These are phyloP conservation scores for Anastatica hierochuntica DNA, from an alignment of 345 rosid genomes.

Conservation along the genomic window DNA sequence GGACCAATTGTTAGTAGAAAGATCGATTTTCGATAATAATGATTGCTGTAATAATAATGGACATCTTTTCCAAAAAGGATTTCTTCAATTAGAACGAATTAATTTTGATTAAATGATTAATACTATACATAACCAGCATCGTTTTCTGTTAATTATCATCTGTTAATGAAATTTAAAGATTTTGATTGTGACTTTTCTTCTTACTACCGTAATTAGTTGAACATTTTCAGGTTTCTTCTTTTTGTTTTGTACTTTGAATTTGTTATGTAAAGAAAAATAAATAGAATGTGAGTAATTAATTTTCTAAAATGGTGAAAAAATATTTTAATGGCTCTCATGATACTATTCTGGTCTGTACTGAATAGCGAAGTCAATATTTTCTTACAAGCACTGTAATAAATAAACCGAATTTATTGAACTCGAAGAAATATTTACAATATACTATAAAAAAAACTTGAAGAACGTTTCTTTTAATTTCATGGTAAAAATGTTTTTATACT, in stretches of 20 bases:
- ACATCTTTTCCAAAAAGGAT: conserved; percentile 12
- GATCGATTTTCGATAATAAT: conserved; percentile 14
- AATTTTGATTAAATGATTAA: too few relatives aligned
- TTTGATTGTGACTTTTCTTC: too few relatives aligned
- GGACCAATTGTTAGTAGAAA: conserved; percentile 21
- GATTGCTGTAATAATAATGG: conserved; percentile 17
- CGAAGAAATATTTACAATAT: not conserved
- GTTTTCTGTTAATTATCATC: too few relatives aligned
- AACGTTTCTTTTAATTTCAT: too few relatives aligned
- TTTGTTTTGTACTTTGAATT: not conserved
- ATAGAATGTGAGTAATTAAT: not conserved
- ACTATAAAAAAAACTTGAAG: too few relatives aligned
- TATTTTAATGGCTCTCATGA: not conserved
- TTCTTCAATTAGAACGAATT: conserved; percentile 2
- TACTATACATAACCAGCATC: too few relatives aligned
- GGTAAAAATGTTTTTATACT: too few relatives aligned
- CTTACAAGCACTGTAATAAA: conserved; percentile 4
- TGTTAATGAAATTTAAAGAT: too few relatives aligned
- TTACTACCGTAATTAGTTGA: not conserved
- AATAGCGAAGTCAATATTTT: conserved; percentile 6
- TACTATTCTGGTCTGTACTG: not conserved
- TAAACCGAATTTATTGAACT: conserved; percentile 6
- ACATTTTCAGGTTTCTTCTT: not conserved
- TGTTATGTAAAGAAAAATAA: not conserved
- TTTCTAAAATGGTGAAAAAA: not conserved